A percentile compares a stretch with the other conserved stretches of the same genome.
These are phyloP conservation scores for Daldinia grandis DNA, from an alignment of 495 filamentous ascomycete genomes.

Conservation along the genomic window DNA sequence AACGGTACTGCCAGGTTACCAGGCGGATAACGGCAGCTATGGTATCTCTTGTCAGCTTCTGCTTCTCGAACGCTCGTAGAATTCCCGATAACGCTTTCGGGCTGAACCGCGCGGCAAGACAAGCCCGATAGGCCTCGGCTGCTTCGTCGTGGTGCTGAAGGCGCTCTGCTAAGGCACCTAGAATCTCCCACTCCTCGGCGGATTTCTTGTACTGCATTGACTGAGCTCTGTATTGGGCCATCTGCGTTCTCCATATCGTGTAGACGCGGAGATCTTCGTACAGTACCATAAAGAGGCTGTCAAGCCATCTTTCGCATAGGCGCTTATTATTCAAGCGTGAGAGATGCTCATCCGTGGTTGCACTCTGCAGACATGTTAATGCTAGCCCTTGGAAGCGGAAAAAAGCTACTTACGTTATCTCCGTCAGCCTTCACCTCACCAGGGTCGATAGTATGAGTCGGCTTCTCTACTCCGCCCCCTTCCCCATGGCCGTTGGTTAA, in stretches of 20 bases:
- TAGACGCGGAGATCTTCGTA: conserved; percentile 98
- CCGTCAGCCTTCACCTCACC: conserved; percentile 81
- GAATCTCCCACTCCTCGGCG: conserved; percentile 96
- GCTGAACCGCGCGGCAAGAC: conserved; percentile 82
- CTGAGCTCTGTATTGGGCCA: conserved; percentile 90
- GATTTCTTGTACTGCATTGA: conserved; percentile 93
- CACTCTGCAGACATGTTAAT: conserved; percentile 44
- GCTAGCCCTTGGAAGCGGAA: neutral
- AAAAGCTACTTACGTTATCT: conserved; percentile 70
- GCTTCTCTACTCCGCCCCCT: conserved; percentile 71
- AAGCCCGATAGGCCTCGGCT: conserved; percentile 88
- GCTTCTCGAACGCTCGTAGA: conserved; percentile 75
- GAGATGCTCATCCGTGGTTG: conserved; percentile 62
- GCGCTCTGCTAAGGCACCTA: conserved; percentile 90
- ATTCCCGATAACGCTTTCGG: conserved; percentile 90
- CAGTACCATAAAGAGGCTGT: conserved; percentile 98
- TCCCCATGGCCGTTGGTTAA: conserved; percentile 52
- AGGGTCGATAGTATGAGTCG: conserved; percentile 81
- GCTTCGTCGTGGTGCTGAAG: conserved; percentile 90
- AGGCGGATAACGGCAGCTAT: conserved; percentile 83
- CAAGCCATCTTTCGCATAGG: conserved; percentile 95
- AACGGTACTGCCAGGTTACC: conserved; percentile 97
- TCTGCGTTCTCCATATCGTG: conserved; percentile 98
- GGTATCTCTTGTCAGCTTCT: conserved; percentile 75
- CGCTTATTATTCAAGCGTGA: conserved; percentile 90